Evolutionary conservation across 2,329 filamentous ascomycete genomes (phyloP).

Genomic region (Mariannaea elegans): DNA sequence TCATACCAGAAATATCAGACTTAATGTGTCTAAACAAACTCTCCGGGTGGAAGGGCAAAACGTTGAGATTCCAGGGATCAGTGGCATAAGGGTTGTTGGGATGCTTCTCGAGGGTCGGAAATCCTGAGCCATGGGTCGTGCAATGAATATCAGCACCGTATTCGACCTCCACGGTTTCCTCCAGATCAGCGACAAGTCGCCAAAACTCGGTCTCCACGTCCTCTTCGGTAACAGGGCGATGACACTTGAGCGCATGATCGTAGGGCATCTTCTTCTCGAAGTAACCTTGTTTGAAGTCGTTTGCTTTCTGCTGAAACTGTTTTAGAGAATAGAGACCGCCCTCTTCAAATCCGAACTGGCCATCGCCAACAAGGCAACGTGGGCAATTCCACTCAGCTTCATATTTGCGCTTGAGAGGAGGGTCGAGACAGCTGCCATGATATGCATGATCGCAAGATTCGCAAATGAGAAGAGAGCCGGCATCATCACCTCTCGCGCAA

Average conservation of each 20-base stretch:
- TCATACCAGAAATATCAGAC: conserved; percentile 98
- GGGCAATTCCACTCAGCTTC: conserved; percentile 96
- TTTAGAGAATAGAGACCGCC: conserved; percentile 94
- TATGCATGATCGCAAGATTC: conserved; percentile 92
- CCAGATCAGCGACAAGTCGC: conserved; percentile 91
- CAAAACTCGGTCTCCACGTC: conserved; percentile 98
- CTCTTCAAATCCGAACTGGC: conserved; percentile 97
- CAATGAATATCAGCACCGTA: conserved; percentile 99
- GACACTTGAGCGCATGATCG: conserved; percentile 83
- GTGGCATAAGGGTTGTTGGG: conserved; percentile 87
- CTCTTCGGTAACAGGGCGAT: conserved; percentile 86
- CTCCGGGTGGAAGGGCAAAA: conserved; percentile 88
- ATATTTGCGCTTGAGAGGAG: conserved; percentile 78
- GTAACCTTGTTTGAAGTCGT: conserved; percentile 93
- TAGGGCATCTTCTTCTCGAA: conserved; percentile 91
- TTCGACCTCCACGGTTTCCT: conserved; percentile 96
- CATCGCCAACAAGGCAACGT: conserved; percentile 92
- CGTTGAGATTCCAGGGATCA: conserved; percentile 95
- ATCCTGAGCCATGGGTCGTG: conserved; percentile 96
- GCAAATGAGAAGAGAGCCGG: conserved; percentile 77
- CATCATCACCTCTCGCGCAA: conserved; percentile 82
- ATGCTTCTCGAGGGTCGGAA: conserved; percentile 92
- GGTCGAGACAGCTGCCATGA: conserved; percentile 89
- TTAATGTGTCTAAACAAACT: conserved; percentile 98
- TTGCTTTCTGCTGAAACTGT: conserved; percentile 95